phyloP scores from a whole-genome alignment of 371 early-diverging fungal species.

The Mortierella sp. region DNA sequence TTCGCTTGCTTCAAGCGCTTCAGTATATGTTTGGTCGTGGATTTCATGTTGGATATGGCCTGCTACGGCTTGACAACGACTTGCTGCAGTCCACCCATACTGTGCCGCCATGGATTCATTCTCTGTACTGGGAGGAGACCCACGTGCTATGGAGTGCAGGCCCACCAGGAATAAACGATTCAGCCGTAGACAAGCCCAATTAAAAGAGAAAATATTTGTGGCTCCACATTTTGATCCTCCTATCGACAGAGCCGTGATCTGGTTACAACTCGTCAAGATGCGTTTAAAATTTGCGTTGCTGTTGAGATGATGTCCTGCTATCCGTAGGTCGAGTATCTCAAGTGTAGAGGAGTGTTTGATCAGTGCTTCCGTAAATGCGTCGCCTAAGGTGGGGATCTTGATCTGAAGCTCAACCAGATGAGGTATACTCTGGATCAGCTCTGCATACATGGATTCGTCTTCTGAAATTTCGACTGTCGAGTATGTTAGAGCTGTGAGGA shows the following conservation, averaged over 20 bases:
- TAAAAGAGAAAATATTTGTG: constrained; percentile 14
- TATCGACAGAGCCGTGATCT: constrained; percentile 27
- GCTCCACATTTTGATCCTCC: constrained; percentile 20
- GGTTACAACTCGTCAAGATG: constrained; percentile 19
- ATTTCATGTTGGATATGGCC: neutral
- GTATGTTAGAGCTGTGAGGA: constrained; percentile 16
- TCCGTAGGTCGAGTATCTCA: constrained; percentile 30
- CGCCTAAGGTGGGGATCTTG: constrained; percentile 23
- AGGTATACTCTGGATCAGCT: constrained; percentile 9
- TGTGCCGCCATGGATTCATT: constrained; percentile 1
- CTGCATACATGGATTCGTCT: constrained; percentile 16
- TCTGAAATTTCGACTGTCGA: constrained; percentile 21
- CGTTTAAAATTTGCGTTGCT: constrained; percentile 5
- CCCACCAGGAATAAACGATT: constrained; percentile 17
- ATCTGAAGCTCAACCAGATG: constrained; percentile 30
- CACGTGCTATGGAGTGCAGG: neutral
- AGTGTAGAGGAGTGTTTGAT: constrained; percentile 17
- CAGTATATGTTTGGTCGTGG: neutral
- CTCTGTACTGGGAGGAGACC: neutral
- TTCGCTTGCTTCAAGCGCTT: neutral
- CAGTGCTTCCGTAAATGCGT: constrained; percentile 25
- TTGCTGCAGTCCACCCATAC: constrained; percentile 9
- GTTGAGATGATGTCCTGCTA: constrained; percentile 2
- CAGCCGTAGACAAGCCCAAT: constrained; percentile 24
- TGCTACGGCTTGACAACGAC: neutral